Base-by-base conservation (phyloP, 2,329 filamentous ascomycete genomes). In the Xylariaceae sp. region DNA sequence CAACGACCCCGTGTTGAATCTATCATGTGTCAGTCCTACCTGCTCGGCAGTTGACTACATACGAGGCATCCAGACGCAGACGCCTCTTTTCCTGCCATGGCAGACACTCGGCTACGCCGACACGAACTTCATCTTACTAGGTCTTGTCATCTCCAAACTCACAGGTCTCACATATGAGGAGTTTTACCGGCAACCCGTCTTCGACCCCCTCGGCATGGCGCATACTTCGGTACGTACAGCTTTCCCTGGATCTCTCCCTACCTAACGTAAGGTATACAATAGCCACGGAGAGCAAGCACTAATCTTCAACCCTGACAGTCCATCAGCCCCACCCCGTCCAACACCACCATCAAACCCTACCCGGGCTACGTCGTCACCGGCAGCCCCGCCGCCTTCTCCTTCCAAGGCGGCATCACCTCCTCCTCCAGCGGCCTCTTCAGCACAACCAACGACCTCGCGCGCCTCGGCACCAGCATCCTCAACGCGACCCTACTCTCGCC, bases 401-500 rank as follows among this genome's bases (percentile, higher is more conserved):
- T 19, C 9, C 36, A 47, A 17, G 48, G 48, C 18, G 50, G 44
- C 9, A 47, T 54, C 34, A 47, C 48, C 12, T 39, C 34, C 13
- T 45, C 52, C 9, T 52, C 60, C 9, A 63, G 56, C 9, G 62
- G 61, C 2, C 34, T 65, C 11, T 66, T 63, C 50, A 56, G 57
- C 18, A 60, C 57, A 2, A 49, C 57, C 6, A 59, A 55, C 37
- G 64, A 69, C 45, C 45, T 69, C 9, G 54, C 64, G 13, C 52
- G 48, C 12, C 51, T 66, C n/a, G 66, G 66, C 8, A 53, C 57
- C 34, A 57, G 63, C 18, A 68, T 70, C 24, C 52, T 69, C 2
- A 56, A 59, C 34, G 64, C 63, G 4, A 57, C 54, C 0, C 56
- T 71, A 4, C 53, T 71, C 3, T 26, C 54, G 12, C 30, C 46